phyloP scores from a whole-genome alignment of 2,329 filamentous ascomycete genomes.

The Fusarium robinianum region DNA sequence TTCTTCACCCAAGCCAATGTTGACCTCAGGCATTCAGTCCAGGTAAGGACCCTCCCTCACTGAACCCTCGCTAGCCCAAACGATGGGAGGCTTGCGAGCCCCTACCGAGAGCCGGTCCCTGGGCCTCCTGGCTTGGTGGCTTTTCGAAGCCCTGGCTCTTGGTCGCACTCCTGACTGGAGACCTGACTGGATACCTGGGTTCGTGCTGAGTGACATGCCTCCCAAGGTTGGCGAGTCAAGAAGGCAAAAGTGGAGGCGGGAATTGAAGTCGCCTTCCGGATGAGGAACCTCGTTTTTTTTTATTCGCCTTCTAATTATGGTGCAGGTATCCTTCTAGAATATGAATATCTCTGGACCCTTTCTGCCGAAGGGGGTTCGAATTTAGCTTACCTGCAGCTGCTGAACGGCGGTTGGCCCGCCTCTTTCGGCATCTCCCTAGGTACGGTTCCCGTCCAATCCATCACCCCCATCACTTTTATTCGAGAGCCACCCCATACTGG shows the following conservation, averaged over 20 bases:
- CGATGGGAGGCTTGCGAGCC: constrained; percentile 7
- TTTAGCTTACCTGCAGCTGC: too few relatives aligned
- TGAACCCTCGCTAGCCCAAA: constrained; percentile 10
- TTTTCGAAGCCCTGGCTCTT: constrained; percentile 13
- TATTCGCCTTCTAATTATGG: too few relatives aligned
- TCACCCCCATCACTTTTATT: too few relatives aligned
- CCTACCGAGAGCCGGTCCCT: constrained; percentile 4
- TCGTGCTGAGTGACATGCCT: constrained; percentile 5
- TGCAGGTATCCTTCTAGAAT: too few relatives aligned
- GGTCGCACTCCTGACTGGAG: constrained; percentile 11
- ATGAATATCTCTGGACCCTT: too few relatives aligned
- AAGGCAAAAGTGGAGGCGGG: too few relatives aligned
- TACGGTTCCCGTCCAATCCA: too few relatives aligned
- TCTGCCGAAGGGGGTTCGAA: too few relatives aligned
- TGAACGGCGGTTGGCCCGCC: too few relatives aligned
- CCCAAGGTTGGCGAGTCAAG: constrained; percentile 30
- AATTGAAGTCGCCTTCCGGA: constrained; percentile 15
- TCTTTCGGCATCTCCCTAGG: too few relatives aligned
- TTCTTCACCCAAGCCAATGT: constrained; percentile 16
- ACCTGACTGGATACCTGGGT: constrained; percentile 7
- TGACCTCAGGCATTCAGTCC: constrained; percentile 17
- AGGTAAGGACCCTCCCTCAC: constrained; percentile 1
- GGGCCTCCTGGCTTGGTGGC: constrained; percentile 1
- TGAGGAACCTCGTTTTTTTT: constrained; percentile 11
- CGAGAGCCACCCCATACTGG: too few relatives aligned